A percentile compares a stretch with the other conserved stretches of the same genome.
phyloP scores from a whole-genome alignment of 441 rosid genomes.

The Pelargonium australe region DNA sequence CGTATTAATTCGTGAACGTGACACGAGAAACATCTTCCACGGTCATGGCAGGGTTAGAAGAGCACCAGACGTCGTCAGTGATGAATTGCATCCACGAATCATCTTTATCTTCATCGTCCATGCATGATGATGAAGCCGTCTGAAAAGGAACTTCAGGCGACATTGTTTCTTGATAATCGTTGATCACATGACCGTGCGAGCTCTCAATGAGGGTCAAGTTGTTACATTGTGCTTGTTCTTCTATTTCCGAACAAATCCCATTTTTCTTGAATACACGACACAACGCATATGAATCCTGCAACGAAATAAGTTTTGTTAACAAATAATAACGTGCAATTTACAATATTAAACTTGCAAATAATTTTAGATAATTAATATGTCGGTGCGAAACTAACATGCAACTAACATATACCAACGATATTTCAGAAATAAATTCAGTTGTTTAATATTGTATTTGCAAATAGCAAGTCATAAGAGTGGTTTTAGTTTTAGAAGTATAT shows the following conservation, averaged over 20 bases:
- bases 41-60: slow-evolving; percentile 29
- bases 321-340: too few species aligned
- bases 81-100: slow-evolving; percentile 99
- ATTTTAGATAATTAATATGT: too few species aligned
- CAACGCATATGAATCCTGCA: slow-evolving; percentile 81
- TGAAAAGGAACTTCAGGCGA: slow-evolving; percentile 59
- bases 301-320: neutral
- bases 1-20: slow-evolving; percentile 21
- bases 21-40: slow-evolving; percentile 32
- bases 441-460: too few species aligned
- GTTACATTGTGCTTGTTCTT: slow-evolving; percentile 61
- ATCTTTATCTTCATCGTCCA: slow-evolving; percentile 72
- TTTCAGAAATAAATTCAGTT: too few species aligned
- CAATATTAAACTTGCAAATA: too few species aligned
- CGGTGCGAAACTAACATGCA: too few species aligned
- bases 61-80: slow-evolving; percentile 81
- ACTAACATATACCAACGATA: too few species aligned
- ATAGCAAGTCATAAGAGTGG: too few species aligned
- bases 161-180: slow-evolving; percentile 43
- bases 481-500: too few species aligned
- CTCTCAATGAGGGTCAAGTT: slow-evolving; percentile 38
- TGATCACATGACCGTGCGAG: slow-evolving; percentile 24
- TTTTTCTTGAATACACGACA: slow-evolving; percentile 96
- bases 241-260: slow-evolving; percentile 61
- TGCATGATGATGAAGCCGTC: slow-evolving; percentile 37